A percentile compares a stretch with the other conserved stretches of the same genome.
These are phyloP conservation scores for Aspergillus costaricaensis DNA, from an alignment of 2,329 filamentous ascomycete species.

Conservation along the genomic window DNA sequence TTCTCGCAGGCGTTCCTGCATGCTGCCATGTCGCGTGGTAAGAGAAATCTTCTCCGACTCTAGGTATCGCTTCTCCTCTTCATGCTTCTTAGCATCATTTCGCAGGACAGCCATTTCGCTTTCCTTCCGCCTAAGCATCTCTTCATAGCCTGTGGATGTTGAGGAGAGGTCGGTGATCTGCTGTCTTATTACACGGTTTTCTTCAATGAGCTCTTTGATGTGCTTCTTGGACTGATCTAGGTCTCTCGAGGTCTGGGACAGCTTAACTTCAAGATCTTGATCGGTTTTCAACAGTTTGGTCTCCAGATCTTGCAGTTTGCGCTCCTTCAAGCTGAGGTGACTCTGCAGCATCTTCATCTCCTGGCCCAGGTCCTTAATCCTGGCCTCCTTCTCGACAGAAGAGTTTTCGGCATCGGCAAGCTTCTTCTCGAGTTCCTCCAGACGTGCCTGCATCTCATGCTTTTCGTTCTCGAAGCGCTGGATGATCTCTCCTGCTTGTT, in stretches of 20 bases:
- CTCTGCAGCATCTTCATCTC: constrained; percentile 92
- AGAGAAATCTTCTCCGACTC: constrained; percentile 77
- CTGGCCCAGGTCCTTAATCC: constrained; percentile 74
- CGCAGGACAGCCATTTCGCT: constrained; percentile 86
- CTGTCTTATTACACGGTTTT: constrained; percentile 79
- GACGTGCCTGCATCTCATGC: constrained; percentile 66
- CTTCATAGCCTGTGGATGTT: constrained; percentile 93
- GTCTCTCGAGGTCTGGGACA: constrained; percentile 76
- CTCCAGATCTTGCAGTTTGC: constrained; percentile 86
- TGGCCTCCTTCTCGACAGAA: constrained; percentile 71
- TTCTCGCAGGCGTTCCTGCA: constrained; percentile 74
- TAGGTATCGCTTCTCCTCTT: constrained; percentile 75
- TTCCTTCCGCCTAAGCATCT: constrained; percentile 89
- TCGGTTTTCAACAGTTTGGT: constrained; percentile 79
- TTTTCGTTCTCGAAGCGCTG: constrained; percentile 85
- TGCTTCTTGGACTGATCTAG: constrained; percentile 71
- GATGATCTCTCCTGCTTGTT: constrained; percentile 89
- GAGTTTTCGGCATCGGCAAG: constrained; percentile 70
- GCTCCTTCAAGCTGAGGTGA: constrained; percentile 83
- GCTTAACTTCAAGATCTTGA: constrained; percentile 84
- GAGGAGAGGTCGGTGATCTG: constrained; percentile 85
- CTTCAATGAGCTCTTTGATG: constrained; percentile 73
- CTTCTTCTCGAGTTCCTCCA: constrained; percentile 69
- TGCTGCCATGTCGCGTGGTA: constrained; percentile 73
- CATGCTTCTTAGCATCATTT: constrained; percentile 78